A percentile compares a stretch with the other conserved stretches of the same genome.
Evolutionary conservation across 805 yeast genomes (phyloP).

Genomic region (Groenewaldozyma salmanticensis): DNA sequence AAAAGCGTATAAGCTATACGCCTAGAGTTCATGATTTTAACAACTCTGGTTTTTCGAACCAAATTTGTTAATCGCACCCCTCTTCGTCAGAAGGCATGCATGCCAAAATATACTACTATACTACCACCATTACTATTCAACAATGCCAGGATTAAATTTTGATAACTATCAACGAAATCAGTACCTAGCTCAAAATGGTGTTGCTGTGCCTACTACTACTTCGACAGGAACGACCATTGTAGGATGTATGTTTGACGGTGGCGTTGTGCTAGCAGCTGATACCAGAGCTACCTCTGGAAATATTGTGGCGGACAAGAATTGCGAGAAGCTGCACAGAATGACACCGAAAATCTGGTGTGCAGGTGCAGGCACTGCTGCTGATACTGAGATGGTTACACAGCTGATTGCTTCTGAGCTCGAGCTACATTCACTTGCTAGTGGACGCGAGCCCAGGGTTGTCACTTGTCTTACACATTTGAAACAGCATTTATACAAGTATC

Average conservation of each 20-base stretch:
- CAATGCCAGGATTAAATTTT: slow-evolving; percentile 84
- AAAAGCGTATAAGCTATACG: too few species aligned
- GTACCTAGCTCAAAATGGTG: slow-evolving; percentile 61
- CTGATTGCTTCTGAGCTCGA: slow-evolving; percentile 85
- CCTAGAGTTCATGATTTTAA: too few species aligned
- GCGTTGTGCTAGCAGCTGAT: slow-evolving; percentile 97
- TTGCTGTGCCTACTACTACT: slow-evolving; percentile 75
- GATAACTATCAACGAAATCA: slow-evolving; percentile 90
- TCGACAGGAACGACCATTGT: slow-evolving; percentile 99
- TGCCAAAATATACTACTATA: too few species aligned
- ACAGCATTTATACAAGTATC: slow-evolving; percentile 93
- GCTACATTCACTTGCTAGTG: slow-evolving; percentile 73
- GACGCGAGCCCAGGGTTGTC: slow-evolving; percentile 85
- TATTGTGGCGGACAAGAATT: slow-evolving; percentile 96
- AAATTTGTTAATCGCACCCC: too few species aligned
- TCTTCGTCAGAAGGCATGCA: neutral
- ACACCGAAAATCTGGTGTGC: slow-evolving; percentile 98
- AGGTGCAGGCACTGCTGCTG: slow-evolving; percentile 99
- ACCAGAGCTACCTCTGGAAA: slow-evolving; percentile 96
- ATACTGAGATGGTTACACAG: slow-evolving; percentile 96
- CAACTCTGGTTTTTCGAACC: too few species aligned
- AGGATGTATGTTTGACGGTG: slow-evolving; percentile 86
- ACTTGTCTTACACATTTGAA: slow-evolving; percentile 87
- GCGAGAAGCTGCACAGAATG: slow-evolving; percentile 86
- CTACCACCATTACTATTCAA: too few species aligned